Conservation (phyloP, 345 rosid species). For the Moringa oleifera region DNA sequence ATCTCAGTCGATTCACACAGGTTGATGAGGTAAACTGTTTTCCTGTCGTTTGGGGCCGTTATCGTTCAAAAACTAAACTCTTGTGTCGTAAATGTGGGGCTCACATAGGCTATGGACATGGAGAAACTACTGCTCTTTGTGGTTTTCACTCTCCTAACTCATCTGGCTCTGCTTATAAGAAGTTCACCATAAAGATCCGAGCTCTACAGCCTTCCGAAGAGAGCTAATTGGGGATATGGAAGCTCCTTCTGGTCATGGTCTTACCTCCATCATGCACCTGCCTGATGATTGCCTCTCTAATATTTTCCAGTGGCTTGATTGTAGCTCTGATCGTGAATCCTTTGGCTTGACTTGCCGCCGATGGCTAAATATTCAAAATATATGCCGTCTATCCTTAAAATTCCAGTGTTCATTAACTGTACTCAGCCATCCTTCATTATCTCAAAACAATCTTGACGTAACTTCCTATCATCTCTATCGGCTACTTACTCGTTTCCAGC, state of each 20-base stretch:
- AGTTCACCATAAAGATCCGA: slow-evolving; percentile 44
- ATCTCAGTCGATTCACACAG: slow-evolving; percentile 59
- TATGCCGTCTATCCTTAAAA: slow-evolving; percentile 41
- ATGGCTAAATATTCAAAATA: slow-evolving; percentile 64
- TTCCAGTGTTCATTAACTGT: slow-evolving; percentile 48
- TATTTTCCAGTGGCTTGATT: slow-evolving; percentile 47
- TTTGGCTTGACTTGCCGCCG: slow-evolving; percentile 70
- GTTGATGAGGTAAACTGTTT: slow-evolving; percentile 55
- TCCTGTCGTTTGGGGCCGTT: slow-evolving; percentile 37
- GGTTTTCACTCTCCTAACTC: slow-evolving; percentile 47
- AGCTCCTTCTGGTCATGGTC: slow-evolving; percentile 23
- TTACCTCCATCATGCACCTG: slow-evolving; percentile 43
- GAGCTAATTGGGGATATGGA: slow-evolving; percentile 37
- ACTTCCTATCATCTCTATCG: slow-evolving; percentile 40
- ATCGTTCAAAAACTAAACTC: slow-evolving; percentile 46
- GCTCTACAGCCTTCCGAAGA: slow-evolving; percentile 53
- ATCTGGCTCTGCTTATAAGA: slow-evolving; percentile 32
- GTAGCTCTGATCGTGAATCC: slow-evolving; percentile 49
- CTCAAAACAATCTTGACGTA: slow-evolving; percentile 29
- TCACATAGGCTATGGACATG: slow-evolving; percentile 55
- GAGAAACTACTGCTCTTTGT: slow-evolving; percentile 49
- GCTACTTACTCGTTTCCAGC: slow-evolving; percentile 61
- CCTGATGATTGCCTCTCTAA: slow-evolving; percentile 71
- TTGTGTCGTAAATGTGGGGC: slow-evolving; percentile 61
- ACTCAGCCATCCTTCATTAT: slow-evolving; percentile 21